Percentiles rank a stretch among this genome's conserved stretches.
phyloP scores from a whole-genome alignment of 2,329 filamentous ascomycete genomes.

The Thielaviopsis populi region DNA sequence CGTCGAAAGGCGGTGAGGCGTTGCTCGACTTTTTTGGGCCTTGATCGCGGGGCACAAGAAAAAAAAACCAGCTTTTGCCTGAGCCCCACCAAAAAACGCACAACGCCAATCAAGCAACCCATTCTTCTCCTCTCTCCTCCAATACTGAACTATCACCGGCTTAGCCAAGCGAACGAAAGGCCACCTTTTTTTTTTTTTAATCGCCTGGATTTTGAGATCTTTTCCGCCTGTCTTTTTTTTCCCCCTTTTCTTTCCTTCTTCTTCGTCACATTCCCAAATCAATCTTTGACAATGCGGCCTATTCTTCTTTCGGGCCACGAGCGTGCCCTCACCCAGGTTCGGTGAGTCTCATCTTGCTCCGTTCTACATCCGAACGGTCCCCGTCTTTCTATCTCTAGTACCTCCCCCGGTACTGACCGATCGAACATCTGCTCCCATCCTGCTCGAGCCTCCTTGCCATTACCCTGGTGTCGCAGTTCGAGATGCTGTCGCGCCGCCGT shows the following conservation, averaged over 20 bases:
- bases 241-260: constrained; percentile 6
- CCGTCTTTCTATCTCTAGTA: not conserved
- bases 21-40: not conserved
- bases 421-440: constrained; percentile 11
- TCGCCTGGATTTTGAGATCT: not conserved
- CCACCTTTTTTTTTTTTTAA: constrained; percentile 3
- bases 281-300: constrained; percentile 65
- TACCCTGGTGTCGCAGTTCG: not conserved
- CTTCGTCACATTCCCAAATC: constrained; percentile 17
- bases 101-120: constrained; percentile 14
- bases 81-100: constrained; percentile 18
- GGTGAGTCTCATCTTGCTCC: constrained; percentile 34
- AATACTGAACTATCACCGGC: constrained; percentile 14
- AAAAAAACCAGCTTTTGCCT: constrained; percentile 16
- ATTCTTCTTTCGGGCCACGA: constrained; percentile 94
- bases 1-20: constrained; percentile 7
- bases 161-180: constrained; percentile 6
- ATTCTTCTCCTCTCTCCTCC: constrained; percentile 15
- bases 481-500: constrained; percentile 6
- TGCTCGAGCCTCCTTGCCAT: constrained; percentile 14
- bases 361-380: not conserved
- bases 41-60: constrained; percentile 17
- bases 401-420: not conserved
- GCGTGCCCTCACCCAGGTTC: constrained; percentile 89
- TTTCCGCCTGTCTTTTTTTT: not conserved